Conservation (phyloP, 768 basidiomycete species). For the Amanita pallidorosea region DNA sequence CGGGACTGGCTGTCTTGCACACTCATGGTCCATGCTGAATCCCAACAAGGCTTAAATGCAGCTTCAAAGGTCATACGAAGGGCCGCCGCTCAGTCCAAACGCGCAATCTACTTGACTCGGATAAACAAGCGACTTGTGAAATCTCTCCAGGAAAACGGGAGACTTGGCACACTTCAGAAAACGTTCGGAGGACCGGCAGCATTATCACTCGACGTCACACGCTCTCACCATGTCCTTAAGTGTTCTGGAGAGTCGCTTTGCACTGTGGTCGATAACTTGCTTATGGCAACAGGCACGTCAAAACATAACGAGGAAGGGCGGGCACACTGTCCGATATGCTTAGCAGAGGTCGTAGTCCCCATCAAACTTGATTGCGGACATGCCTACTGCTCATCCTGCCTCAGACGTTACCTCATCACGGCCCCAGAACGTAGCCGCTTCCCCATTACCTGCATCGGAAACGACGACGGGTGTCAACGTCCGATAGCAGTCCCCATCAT, state of each 20-base stretch:
- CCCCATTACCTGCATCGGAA: constrained; percentile 55
- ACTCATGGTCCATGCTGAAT: neutral
- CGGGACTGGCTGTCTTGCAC: neutral
- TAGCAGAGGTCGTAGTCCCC: constrained; percentile 29
- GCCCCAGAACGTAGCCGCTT: constrained; percentile 33
- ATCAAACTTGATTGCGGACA: constrained; percentile 38
- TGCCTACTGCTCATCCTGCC: constrained; percentile 36
- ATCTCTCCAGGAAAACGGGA: neutral
- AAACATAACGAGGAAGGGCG: neutral
- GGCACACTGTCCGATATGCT: constrained; percentile 42
- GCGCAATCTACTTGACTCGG: neutral
- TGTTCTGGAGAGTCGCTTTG: neutral
- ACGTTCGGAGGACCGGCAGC: neutral
- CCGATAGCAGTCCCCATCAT: constrained; percentile 46
- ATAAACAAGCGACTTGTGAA: neutral
- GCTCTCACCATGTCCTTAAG: neutral
- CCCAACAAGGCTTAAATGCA: neutral
- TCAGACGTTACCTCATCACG: constrained; percentile 34
- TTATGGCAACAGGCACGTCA: neutral
- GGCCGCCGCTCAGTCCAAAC: neutral
- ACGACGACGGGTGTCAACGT: constrained; percentile 40
- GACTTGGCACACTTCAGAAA: neutral
- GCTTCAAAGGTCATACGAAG: neutral
- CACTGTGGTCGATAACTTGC: neutral
- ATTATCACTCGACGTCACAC: neutral